Conservation (phyloP, 306 rosid genomes). For the Trifolium fragiferum region DNA sequence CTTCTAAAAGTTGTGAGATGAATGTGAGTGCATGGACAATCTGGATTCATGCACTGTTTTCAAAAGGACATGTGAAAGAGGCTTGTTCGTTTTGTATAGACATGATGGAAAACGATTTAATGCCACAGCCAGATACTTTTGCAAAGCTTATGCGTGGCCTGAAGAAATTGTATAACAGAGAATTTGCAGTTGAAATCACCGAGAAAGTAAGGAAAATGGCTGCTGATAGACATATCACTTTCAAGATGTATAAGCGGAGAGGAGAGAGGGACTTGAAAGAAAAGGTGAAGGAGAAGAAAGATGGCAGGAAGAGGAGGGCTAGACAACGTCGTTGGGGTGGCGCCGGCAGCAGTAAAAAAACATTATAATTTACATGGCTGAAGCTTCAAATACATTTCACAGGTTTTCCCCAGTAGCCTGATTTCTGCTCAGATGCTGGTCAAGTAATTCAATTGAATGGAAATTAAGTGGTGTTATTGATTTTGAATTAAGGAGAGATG, state of each 20-base stretch:
- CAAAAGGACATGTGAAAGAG: conserved; percentile 85
- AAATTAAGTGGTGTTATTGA: not conserved
- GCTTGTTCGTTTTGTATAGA: conserved; percentile 3
- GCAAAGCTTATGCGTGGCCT: conserved; percentile 6
- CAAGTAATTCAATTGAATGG: not conserved
- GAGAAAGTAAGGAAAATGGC: conserved; percentile 3
- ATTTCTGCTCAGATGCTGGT: not conserved
- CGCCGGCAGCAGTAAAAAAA: not conserved
- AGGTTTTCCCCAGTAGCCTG: not conserved
- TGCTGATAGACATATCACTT: conserved; percentile 1
- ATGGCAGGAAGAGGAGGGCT: conserved; percentile 2
- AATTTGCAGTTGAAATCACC: not conserved
- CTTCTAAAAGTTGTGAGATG: conserved; percentile 61
- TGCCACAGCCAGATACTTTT: conserved; percentile 3
- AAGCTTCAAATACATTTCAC: not conserved
- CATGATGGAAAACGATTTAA: not conserved
- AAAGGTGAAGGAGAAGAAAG: conserved; percentile 4
- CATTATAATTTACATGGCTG: not conserved
- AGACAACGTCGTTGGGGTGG: conserved; percentile 1
- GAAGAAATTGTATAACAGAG: not conserved
- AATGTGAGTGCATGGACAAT: conserved; percentile 83
- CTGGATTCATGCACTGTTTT: conserved; percentile 84
- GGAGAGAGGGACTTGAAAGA: conserved; percentile 5
- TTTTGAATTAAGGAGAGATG: not conserved
- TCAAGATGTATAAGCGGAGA: not conserved